These are phyloP conservation scores for Bromus sterilis DNA, from an alignment of 176 grass and related monocot species.

Conservation along the genomic window DNA sequence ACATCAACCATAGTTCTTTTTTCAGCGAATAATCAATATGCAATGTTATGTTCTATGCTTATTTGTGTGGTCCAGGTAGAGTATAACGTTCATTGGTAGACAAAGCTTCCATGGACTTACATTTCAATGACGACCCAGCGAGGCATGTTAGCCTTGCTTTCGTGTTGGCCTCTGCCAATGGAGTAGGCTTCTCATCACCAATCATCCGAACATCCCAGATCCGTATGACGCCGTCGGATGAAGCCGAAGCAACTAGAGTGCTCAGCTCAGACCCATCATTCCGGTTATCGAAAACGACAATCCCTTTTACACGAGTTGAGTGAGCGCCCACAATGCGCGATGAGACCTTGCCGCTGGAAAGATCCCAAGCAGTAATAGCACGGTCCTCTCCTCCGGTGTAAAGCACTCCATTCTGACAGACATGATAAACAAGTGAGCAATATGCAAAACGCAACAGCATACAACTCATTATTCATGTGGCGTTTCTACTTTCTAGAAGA, in stretches of 20 bases:
- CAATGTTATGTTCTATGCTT: neutral
- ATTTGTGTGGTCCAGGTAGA: neutral
- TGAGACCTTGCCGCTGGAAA: conserved; percentile 59
- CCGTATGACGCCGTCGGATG: conserved; percentile 81
- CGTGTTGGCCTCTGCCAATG: conserved; percentile 74
- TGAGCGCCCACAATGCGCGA: conserved; percentile 71
- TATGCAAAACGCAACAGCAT: neutral
- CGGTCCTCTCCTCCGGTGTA: conserved; percentile 84
- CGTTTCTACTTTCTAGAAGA: neutral
- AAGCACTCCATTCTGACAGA: conserved; percentile 56
- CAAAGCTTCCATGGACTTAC: conserved; percentile 34
- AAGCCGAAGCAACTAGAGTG: conserved; percentile 73
- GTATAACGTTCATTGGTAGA: neutral
- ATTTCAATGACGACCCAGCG: conserved; percentile 75
- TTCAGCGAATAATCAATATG: neutral
- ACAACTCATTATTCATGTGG: neutral
- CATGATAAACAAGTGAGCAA: neutral
- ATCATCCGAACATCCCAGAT: conserved; percentile 78
- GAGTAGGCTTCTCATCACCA: conserved; percentile 50
- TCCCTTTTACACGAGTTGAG: conserved; percentile 73
- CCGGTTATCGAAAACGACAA: conserved; percentile 38
- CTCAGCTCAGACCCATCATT: conserved; percentile 38
- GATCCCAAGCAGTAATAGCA: conserved; percentile 74
- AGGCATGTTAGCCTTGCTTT: conserved; percentile 94
- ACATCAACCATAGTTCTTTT: neutral